These are phyloP conservation scores for Trichocladium uniseriatum DNA, from an alignment of 495 filamentous ascomycete species.

Conservation along the genomic window DNA sequence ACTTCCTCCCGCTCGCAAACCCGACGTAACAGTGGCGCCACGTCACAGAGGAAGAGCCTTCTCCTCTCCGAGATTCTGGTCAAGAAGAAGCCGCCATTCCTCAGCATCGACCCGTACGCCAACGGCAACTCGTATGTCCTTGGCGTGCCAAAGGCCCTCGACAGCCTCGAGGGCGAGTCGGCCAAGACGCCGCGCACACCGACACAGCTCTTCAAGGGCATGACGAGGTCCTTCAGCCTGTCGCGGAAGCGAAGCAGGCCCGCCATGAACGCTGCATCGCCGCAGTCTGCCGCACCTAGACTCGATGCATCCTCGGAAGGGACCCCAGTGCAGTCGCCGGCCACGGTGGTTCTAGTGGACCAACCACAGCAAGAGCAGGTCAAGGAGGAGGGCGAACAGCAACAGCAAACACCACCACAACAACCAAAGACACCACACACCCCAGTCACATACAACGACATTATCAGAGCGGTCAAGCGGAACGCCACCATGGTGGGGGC, in stretches of 20 bases:
- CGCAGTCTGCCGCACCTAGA: slow-evolving; percentile 10
- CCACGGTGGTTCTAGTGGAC: not conserved
- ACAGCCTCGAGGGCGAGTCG: slow-evolving; percentile 14
- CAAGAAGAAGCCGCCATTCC: slow-evolving; percentile 33
- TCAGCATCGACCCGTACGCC: slow-evolving; percentile 40
- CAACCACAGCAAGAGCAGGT: not conserved
- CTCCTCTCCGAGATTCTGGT: slow-evolving; percentile 27
- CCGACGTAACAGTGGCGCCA: not conserved
- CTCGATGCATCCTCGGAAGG: slow-evolving; percentile 13
- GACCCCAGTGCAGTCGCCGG: slow-evolving; percentile 12
- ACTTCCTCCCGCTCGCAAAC: slow-evolving; percentile 10
- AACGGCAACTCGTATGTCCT: slow-evolving; percentile 31
- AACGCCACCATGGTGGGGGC: slow-evolving; percentile 25
- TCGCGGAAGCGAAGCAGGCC: slow-evolving; percentile 40
- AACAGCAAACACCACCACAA: slow-evolving; percentile 9
- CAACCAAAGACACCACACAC: slow-evolving; percentile 23
- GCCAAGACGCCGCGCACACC: slow-evolving; percentile 31
- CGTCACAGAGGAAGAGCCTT: slow-evolving; percentile 24
- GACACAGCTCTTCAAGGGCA: slow-evolving; percentile 33
- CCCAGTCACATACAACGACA: slow-evolving; percentile 34
- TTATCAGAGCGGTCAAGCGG: slow-evolving; percentile 28
- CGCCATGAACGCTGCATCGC: slow-evolving; percentile 20
- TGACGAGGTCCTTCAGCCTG: slow-evolving; percentile 37
- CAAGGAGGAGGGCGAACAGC: not conserved
- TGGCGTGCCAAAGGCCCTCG: slow-evolving; percentile 20